Conservation (phyloP, 1,284 basidiomycete genomes). For the Cutaneotrichosporon daszewskae region DNA sequence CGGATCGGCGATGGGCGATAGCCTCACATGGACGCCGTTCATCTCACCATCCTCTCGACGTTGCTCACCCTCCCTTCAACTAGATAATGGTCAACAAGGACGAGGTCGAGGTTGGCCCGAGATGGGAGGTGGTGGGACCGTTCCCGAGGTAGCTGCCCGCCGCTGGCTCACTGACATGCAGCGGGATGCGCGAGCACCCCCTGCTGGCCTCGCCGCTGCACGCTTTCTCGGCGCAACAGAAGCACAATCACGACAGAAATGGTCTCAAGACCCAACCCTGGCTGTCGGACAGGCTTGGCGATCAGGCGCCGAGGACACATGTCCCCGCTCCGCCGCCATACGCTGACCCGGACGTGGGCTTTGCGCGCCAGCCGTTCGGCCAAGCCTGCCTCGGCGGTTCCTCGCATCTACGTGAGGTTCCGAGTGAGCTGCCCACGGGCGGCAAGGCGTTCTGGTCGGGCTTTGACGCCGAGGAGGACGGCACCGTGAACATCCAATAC, state of each 20-base stretch:
- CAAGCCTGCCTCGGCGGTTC: too few relatives aligned
- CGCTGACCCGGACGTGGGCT: conserved; percentile 26
- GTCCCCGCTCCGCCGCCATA: too few relatives aligned
- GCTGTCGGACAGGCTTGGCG: too few relatives aligned
- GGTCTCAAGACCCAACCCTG: background rate
- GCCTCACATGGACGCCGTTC: too few relatives aligned
- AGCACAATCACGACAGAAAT: background rate
- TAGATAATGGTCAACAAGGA: background rate
- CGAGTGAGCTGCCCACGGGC: conserved; percentile 30
- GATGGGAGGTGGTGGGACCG: conserved; percentile 32
- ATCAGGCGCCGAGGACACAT: too few relatives aligned
- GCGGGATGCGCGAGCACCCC: conserved; percentile 44
- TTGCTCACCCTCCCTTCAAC: too few relatives aligned
- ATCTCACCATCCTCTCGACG: too few relatives aligned
- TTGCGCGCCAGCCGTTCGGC: conserved; percentile 23
- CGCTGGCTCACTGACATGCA: background rate
- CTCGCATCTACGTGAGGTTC: too few relatives aligned
- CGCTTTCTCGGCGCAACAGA: conserved; percentile 24
- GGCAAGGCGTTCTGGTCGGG: conserved; percentile 33
- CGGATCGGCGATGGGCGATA: too few relatives aligned
- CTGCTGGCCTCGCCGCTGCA: conserved; percentile 30
- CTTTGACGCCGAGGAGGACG: conserved; percentile 24
- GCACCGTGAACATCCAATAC: conserved; percentile 29
- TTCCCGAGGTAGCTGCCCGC: conserved; percentile 16
- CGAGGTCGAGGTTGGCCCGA: background rate